These are phyloP conservation scores for Lablab purpureus DNA, from an alignment of 306 rosid genomes.

Conservation along the genomic window DNA sequence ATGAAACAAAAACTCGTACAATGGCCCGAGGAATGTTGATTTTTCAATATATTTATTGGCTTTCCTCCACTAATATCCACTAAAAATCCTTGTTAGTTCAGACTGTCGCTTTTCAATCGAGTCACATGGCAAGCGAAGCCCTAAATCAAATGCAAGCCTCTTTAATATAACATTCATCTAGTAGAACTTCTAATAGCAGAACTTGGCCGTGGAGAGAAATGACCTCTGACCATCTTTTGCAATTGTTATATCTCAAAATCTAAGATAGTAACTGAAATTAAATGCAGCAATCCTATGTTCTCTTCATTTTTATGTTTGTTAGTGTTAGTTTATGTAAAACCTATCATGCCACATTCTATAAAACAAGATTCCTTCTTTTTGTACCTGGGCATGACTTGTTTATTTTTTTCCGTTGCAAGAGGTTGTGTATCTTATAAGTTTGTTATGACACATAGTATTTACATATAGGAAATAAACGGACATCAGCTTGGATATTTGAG, in stretches of 20 bases:
- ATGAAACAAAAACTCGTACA: constrained; percentile 13
- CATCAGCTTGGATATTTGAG: constrained; percentile 14
- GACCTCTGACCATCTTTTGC: not conserved
- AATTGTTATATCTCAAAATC: not conserved
- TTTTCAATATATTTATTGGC: not conserved
- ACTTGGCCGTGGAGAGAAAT: constrained; percentile 5
- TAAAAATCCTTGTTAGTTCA: not conserved
- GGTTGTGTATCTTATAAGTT: not conserved
- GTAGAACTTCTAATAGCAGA: not conserved
- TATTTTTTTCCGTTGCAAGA: not conserved
- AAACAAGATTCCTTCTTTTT: not conserved
- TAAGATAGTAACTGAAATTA: not conserved
- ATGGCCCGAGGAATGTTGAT: not conserved
- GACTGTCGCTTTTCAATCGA: not conserved
- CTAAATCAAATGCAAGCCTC: not conserved
- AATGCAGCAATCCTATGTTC: not conserved
- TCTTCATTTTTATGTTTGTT: not conserved
- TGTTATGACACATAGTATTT: constrained; percentile 5
- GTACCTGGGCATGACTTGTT: not conserved
- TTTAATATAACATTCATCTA: not conserved
- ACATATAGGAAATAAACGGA: not conserved
- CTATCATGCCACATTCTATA: not conserved
- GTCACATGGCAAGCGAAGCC: not conserved
- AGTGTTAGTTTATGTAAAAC: constrained; percentile 27
- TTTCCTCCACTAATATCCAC: not conserved